A percentile compares a stretch with the other conserved stretches of the same genome.
phyloP scores from a whole-genome alignment of 2,329 filamentous ascomycete genomes.

The Claviceps monticola region DNA sequence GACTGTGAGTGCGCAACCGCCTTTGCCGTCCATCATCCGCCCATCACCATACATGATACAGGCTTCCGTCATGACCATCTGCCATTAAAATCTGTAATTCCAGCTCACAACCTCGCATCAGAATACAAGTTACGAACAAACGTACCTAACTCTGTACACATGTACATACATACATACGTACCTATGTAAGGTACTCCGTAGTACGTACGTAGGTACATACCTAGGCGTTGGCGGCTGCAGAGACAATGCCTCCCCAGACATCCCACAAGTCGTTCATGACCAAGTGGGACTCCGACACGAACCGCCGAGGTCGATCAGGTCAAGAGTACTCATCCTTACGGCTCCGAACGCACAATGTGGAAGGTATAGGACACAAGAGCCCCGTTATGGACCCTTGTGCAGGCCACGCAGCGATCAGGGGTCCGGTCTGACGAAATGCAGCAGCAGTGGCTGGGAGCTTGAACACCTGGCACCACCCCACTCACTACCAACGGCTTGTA shows the following conservation, averaged over 20 bases:
- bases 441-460: conserved; percentile 3
- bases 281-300: neutral
- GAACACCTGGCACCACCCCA: conserved; percentile 4
- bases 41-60: too few species aligned
- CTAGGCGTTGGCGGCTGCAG: neutral
- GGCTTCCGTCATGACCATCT: too few species aligned
- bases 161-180: too few species aligned
- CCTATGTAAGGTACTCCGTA: too few species aligned
- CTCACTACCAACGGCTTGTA: neutral
- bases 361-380: neutral
- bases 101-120: neutral
- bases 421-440: neutral
- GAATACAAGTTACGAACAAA: too few species aligned
- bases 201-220: too few species aligned
- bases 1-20: neutral
- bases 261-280: neutral
- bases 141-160: neutral
- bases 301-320: neutral
- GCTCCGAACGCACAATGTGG: too few species aligned
- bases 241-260: neutral
- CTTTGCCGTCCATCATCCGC: too few species aligned
- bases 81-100: too few species aligned
- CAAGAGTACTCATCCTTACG: neutral
- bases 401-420: neutral
- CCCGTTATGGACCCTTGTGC: neutral